Conservation (phyloP, 1,284 basidiomycete species). For the Pterulicium gracile region DNA sequence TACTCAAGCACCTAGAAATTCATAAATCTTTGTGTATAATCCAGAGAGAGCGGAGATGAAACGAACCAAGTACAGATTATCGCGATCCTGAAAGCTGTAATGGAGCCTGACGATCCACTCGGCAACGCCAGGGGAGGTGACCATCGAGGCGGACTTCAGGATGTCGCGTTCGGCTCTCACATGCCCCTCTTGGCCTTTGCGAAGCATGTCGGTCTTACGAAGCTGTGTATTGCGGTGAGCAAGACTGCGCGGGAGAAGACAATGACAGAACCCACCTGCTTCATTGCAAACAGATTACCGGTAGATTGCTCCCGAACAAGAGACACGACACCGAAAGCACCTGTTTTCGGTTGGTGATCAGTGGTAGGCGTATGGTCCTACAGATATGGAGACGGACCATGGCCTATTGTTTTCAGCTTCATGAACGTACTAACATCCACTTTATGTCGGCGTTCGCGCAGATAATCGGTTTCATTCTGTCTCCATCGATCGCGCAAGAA, state of each 20-base stretch:
- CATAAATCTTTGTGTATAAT: constrained; percentile 28
- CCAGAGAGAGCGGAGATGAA: constrained; percentile 18
- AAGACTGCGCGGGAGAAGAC: constrained; percentile 14
- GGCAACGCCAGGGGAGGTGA: constrained; percentile 56
- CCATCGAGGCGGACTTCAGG: constrained; percentile 70
- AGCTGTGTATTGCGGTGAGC: constrained; percentile 38
- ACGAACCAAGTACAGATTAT: constrained; percentile 87
- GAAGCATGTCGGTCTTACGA: constrained; percentile 93
- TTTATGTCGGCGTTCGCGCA: constrained; percentile 74
- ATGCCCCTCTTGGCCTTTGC: constrained; percentile 96
- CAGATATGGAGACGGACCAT: constrained; percentile 45
- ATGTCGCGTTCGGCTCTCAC: constrained; percentile 87
- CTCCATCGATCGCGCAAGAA: constrained; percentile 68
- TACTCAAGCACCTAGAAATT: constrained; percentile 77
- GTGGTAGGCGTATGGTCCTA: constrained; percentile 13
- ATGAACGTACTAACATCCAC: constrained; percentile 82
- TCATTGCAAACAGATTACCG: constrained; percentile 89
- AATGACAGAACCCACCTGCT: constrained; percentile 54
- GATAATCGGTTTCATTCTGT: constrained; percentile 81
- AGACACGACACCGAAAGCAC: constrained; percentile 93
- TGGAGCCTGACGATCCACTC: constrained; percentile 92
- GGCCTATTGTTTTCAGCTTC: constrained; percentile 91
- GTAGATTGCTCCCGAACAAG: constrained; percentile 77
- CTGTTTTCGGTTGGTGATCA: constrained; percentile 26
- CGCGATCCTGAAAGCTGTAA: constrained; percentile 88